Conservation (phyloP, 2,329 filamentous ascomycete genomes). For the Pseudogymnoascus sp. region DNA sequence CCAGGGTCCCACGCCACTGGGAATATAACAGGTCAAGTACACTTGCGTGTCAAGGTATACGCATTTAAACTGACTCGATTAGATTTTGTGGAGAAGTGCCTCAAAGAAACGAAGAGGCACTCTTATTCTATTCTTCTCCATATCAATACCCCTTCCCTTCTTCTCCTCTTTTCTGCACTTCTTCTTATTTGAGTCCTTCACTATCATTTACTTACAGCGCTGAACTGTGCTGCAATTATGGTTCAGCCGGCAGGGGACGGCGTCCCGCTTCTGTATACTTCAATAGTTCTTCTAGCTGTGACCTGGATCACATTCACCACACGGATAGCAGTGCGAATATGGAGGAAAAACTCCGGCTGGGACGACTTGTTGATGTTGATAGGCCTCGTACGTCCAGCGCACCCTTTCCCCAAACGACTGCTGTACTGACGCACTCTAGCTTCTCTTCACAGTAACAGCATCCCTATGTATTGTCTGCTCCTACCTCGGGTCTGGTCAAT, state of each 20-base stretch:
- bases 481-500: conserved; percentile 25
- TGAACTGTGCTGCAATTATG: conserved; percentile 17
- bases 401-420: not conserved
- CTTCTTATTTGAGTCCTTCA: not conserved
- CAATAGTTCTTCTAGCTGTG: conserved; percentile 19
- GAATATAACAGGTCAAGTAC: not conserved
- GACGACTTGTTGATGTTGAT: conserved; percentile 23
- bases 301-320: conserved; percentile 20
- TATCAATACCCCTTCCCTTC: conserved; percentile 4
- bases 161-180: not conserved
- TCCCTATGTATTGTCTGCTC: conserved; percentile 23
- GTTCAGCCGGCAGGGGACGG: conserved; percentile 21
- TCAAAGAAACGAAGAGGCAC: not conserved
- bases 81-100: not conserved
- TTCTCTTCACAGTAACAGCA: conserved; percentile 23
- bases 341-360: conserved; percentile 21
- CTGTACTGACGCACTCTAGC: conserved; percentile 15
- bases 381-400: conserved; percentile 20
- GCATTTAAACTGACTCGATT: not conserved
- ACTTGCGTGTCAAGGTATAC: not conserved
- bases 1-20: not conserved
- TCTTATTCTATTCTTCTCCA: not conserved
- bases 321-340: conserved; percentile 20
- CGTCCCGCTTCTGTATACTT: conserved; percentile 20
- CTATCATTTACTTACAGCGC: not conserved